Evolutionary conservation across 1,139 yeast species (phyloP).

Genomic region (Yamadazyma taylorii): DNA sequence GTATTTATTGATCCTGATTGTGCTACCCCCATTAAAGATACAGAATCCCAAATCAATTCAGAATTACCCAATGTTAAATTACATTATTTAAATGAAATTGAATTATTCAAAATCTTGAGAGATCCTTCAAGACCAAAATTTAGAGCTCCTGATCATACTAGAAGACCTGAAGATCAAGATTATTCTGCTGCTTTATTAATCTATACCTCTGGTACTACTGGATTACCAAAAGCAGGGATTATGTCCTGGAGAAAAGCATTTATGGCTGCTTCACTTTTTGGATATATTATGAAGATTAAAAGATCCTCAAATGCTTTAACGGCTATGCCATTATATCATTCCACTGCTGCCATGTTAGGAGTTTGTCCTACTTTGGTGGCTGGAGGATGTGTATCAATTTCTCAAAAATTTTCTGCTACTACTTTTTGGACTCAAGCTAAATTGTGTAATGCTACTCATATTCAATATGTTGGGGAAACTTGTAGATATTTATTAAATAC

Average conservation of each 20-base stretch:
- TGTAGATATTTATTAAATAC: slow-evolving; percentile 82
- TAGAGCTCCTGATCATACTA: slow-evolving; percentile 53
- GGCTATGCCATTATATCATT: slow-evolving; percentile 95
- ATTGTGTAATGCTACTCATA: slow-evolving; percentile 68
- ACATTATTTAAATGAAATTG: slow-evolving; percentile 57
- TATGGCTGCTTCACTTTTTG: slow-evolving; percentile 71
- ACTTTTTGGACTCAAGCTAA: slow-evolving; percentile 91
- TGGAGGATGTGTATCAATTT: slow-evolving; percentile 75
- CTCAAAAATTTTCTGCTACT: slow-evolving; percentile 80
- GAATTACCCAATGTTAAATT: slow-evolving; percentile 44
- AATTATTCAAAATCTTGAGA: slow-evolving; percentile 39
- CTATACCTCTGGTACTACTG: slow-evolving; percentile 94
- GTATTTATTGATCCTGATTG: slow-evolving; percentile 79
- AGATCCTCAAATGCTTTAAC: slow-evolving; percentile 66
- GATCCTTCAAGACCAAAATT: slow-evolving; percentile 51
- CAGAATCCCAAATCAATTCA: slow-evolving; percentile 47
- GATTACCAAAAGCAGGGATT: slow-evolving; percentile 91
- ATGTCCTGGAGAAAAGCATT: slow-evolving; percentile 87
- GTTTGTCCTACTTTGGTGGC: slow-evolving; percentile 65
- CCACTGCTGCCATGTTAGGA: slow-evolving; percentile 90
- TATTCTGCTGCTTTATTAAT: slow-evolving; percentile 70
- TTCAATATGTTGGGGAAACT: slow-evolving; percentile 95
- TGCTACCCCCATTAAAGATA: slow-evolving; percentile 51
- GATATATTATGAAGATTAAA: slow-evolving; percentile 64
- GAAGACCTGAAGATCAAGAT: slow-evolving; percentile 59